phyloP scores from a whole-genome alignment of 2,329 filamentous ascomycete genomes.

The Curvularia sp. region DNA sequence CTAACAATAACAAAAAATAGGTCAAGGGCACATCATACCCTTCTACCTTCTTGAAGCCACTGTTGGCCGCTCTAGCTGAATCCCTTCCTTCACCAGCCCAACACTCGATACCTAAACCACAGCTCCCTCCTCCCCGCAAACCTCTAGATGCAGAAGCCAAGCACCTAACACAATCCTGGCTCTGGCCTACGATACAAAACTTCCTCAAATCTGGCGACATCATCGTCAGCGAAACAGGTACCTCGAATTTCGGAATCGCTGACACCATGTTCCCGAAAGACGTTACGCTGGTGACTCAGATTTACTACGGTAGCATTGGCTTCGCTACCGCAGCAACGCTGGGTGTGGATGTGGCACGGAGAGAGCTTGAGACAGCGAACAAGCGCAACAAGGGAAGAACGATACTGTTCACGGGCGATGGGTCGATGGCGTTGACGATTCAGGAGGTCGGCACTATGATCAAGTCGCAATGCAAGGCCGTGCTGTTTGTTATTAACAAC shows the following conservation, averaged over 20 bases:
- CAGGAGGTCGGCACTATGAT: constrained; percentile 72
- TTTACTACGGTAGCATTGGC: constrained; percentile 55
- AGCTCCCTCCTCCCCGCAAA: constrained; percentile 35
- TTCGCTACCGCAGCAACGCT: constrained; percentile 53
- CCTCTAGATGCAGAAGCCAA: constrained; percentile 44
- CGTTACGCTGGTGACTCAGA: constrained; percentile 48
- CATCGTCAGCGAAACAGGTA: constrained; percentile 53
- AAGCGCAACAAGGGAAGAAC: constrained; percentile 47
- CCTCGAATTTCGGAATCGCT: constrained; percentile 50
- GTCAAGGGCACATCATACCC: constrained; percentile 43
- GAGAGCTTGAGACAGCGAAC: constrained; percentile 49
- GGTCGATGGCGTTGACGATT: constrained; percentile 70
- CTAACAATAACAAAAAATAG: constrained; percentile 14
- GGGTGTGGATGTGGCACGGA: constrained; percentile 57
- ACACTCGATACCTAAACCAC: constrained; percentile 34
- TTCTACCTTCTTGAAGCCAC: constrained; percentile 48
- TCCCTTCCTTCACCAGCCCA: constrained; percentile 32
- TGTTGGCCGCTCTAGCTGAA: constrained; percentile 41
- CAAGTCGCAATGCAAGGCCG: constrained; percentile 41
- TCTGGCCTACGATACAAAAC: constrained; percentile 52
- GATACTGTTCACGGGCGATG: constrained; percentile 67
- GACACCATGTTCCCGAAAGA: constrained; percentile 41
- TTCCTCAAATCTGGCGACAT: constrained; percentile 51
- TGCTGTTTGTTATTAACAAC: constrained; percentile 57
- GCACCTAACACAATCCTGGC: constrained; percentile 53